Base-by-base conservation (phyloP, 331 rosid genomes). In the Spiraea crenata region DNA sequence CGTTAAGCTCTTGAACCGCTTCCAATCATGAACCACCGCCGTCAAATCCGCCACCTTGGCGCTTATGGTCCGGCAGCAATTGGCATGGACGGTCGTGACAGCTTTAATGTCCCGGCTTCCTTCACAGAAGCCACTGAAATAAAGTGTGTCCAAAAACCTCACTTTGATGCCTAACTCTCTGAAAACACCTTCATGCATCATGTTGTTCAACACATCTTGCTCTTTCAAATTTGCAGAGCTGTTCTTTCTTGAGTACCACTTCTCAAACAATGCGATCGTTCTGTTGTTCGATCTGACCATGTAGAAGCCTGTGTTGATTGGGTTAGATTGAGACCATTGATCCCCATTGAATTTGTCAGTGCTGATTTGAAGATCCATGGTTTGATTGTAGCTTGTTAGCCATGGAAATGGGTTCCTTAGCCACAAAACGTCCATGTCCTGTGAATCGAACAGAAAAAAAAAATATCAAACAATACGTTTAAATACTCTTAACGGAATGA, bases 91-190 rank as follows among this genome's bases (percentile, higher is more conserved):
- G 35, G 85, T 80, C 19, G 74, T 25, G 61, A 57, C 40, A 31
- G 61, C 7, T 25, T 56, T 56, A 8, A 31, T 25, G 76, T 83
- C 85, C 1, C n/a, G 63, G 42, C 81, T 77, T 9, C 44, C 79
- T 45, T 83, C 57, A 69, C 83, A 83, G 65, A 83, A 83, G 9
- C 87, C 87, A n/a, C 85, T 80, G 82, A 83, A 80, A 19, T 42
- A 77, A 13, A 77, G 73, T 5, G 83, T 77, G 79, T 74, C 75
- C 31, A 83, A 66, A 41, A 74, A 74, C 76, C 70, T 77, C 4
- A 74, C 74, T 7, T 31, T 71, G 31, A 83, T 76, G 20, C 72
- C 72, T 15, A 83, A 46, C 31, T 58, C 66, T 51, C 25, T 45
- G 35, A 46, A 69, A 40, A 49, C 62, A 2, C 69, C 82, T 16